Base-by-base conservation (phyloP, 768 basidiomycete species). In the Hygrocybe coccinea region DNA sequence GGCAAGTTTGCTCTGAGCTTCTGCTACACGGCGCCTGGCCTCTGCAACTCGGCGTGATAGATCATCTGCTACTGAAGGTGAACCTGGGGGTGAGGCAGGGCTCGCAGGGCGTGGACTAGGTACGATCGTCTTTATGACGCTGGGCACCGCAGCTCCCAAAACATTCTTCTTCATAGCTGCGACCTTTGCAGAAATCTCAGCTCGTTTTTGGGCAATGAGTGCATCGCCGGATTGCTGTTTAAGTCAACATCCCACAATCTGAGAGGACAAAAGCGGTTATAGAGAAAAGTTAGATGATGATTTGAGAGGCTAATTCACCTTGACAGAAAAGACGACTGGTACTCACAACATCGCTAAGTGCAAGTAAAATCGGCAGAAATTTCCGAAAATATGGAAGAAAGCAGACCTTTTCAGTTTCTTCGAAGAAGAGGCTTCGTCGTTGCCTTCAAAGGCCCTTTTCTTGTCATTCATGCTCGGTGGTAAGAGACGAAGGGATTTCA, bases 141-240 rank as follows among this genome's bases (percentile, higher is more conserved):
- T 66, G 1, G 78, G 74, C 0, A 68, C 71, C 36, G 65, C 22
- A 66, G 74, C 59, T 2, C 70, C 69, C 33, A 76, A 56, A 1
- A 72, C 67, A 19, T 68, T 68, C 38, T 53, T 54, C 44, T 69
- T 76, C 79, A 91, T 86, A 2, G 84, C 84, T 2, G 91, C 91
- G 21, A 90, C 77, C 68, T 91, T 93, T 14, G 92, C 91, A 10
- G 87, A 79, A 58, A 95, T 85, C 69, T 92, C 88, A 5, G 90
- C 89, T 37, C 85, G 79, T 70, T 89, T 90, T 71, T 88, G 87
- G 19, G 87, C 86, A 53, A 92, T 91, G 62, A 90, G 79, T 29
- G 81, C 86, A 60, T 82, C 81, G 58, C 75, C 74, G 35, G 79
- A 74, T 10, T 77, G 56, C 79, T 83, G 56, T 25, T 35, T 44